Conservation (phyloP, 768 basidiomycete genomes). For the Terana coerulea region DNA sequence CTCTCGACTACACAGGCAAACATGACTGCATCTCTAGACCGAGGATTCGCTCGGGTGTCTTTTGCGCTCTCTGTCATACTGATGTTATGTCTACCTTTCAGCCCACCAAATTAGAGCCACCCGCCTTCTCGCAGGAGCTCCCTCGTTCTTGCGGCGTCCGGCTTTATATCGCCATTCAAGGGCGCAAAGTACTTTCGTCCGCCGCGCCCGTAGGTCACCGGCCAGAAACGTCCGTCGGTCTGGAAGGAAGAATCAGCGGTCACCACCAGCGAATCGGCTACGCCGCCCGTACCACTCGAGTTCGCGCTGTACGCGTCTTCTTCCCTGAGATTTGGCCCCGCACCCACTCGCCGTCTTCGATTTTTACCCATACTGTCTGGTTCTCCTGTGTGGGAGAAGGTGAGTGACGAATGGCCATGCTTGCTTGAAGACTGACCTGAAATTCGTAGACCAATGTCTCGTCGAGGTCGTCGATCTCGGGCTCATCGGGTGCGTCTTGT, state of each 20-base stretch:
- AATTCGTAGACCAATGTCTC: conserved; percentile 53
- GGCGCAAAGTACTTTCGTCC: conserved; percentile 61
- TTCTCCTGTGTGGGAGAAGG: conserved; percentile 31
- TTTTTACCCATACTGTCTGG: conserved; percentile 51
- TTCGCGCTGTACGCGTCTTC: conserved; percentile 40
- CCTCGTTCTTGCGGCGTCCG: conserved; percentile 45
- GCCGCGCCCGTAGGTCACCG: conserved; percentile 42
- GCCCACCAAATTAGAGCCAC: conserved; percentile 31
- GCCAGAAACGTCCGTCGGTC: conserved; percentile 51
- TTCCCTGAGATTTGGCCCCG: conserved; percentile 45
- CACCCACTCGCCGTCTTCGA: conserved; percentile 47
- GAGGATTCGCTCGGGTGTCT: no score
- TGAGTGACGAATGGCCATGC: not conserved
- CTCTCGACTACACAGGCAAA: not conserved
- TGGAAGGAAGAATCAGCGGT: conserved; percentile 20
- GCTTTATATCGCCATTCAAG: conserved; percentile 64
- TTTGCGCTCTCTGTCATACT: no score
- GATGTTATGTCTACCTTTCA: no score
- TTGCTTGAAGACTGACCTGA: conserved; percentile 32
- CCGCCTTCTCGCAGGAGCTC: conserved; percentile 45
- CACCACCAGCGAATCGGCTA: not conserved
- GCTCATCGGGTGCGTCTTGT: not conserved
- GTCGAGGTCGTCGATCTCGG: conserved; percentile 32
- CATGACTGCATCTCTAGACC: no score
- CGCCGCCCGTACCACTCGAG: conserved; percentile 38